Evolutionary conservation across 495 filamentous ascomycete genomes (phyloP).

Genomic region (Chlorociboria aeruginascens): DNA sequence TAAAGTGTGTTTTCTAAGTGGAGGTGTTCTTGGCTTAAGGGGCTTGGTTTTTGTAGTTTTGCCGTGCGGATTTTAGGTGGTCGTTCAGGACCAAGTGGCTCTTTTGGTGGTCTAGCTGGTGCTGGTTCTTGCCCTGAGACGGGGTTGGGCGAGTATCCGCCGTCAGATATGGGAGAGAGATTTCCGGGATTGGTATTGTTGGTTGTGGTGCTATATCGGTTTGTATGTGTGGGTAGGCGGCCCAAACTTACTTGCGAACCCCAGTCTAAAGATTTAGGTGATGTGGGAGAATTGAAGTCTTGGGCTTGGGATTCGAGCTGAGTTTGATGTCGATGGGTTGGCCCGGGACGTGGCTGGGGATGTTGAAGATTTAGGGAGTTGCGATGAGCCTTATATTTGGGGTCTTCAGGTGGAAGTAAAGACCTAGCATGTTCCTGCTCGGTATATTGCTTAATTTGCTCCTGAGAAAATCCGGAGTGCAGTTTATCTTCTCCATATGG

Average conservation of each 20-base stretch:
- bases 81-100: slow-evolving; percentile 24
- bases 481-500: slow-evolving; percentile 60
- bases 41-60: slow-evolving; percentile 20
- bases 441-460: slow-evolving; percentile 17
- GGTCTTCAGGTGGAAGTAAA: slow-evolving; percentile 65
- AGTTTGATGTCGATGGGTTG: slow-evolving; percentile 69
- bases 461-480: slow-evolving; percentile 47
- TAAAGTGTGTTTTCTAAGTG: slow-evolving; percentile 1
- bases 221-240: slow-evolving; percentile 18
- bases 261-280: slow-evolving; percentile 66
- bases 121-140: too few species aligned
- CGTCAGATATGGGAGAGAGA: slow-evolving; percentile 30
- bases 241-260: slow-evolving; percentile 33
- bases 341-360: slow-evolving; percentile 76
- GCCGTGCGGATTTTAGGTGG: slow-evolving; percentile 14
- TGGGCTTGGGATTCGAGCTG: slow-evolving; percentile 71
- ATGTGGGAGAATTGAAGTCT: slow-evolving; percentile 51
- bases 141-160: slow-evolving; percentile 21
- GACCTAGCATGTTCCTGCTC: slow-evolving; percentile 48
- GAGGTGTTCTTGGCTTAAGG: slow-evolving; percentile 19
- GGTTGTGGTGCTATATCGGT: slow-evolving; percentile 34
- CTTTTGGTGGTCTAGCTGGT: slow-evolving; percentile 41
- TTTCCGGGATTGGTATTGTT: slow-evolving; percentile 20
- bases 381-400: slow-evolving; percentile 84
- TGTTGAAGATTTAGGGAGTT: slow-evolving; percentile 83